phyloP scores from a whole-genome alignment of 2,329 filamentous ascomycete species.

The Apiospora koreana region DNA sequence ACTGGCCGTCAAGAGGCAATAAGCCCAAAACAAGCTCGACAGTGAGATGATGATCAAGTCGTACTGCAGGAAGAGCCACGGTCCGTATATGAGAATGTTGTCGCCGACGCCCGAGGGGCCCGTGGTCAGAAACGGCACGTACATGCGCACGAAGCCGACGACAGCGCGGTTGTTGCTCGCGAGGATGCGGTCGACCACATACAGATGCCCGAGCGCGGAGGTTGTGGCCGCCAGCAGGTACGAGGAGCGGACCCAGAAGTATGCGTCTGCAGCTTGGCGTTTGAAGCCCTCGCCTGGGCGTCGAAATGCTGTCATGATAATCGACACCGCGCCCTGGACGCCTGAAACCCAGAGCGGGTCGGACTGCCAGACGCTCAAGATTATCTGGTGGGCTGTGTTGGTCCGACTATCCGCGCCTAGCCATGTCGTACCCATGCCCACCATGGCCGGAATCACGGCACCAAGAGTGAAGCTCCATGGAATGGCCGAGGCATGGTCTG shows the following conservation, averaged over 20 bases:
- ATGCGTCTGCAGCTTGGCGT: background rate
- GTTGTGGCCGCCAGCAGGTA: constrained; percentile 22
- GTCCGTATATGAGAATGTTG: constrained; percentile 17
- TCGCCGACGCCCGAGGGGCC: constrained; percentile 19
- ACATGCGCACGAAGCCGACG: constrained; percentile 21
- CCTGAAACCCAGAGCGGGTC: constrained; percentile 25
- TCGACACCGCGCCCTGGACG: background rate
- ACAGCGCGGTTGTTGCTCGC: too few species aligned
- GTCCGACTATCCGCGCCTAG: constrained; percentile 20
- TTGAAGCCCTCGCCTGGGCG: too few species aligned
- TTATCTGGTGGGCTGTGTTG: constrained; percentile 21
- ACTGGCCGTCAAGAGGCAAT: background rate
- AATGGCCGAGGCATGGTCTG: too few species aligned
- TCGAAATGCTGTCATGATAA: too few species aligned
- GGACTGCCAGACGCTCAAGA: constrained; percentile 26
- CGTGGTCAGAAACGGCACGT: constrained; percentile 19
- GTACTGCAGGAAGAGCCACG: constrained; percentile 30
- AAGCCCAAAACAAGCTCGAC: constrained; percentile 27
- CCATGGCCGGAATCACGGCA: constrained; percentile 23
- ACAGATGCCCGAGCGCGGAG: constrained; percentile 23
- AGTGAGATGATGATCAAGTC: constrained; percentile 27
- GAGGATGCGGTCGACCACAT: constrained; percentile 7
- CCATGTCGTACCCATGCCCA: constrained; percentile 27
- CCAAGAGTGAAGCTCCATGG: constrained; percentile 23
- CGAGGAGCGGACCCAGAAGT: constrained; percentile 20